These are phyloP conservation scores for Cryptococcus jaspeensis DNA, from an alignment of 1,284 basidiomycete genomes.

Conservation along the genomic window DNA sequence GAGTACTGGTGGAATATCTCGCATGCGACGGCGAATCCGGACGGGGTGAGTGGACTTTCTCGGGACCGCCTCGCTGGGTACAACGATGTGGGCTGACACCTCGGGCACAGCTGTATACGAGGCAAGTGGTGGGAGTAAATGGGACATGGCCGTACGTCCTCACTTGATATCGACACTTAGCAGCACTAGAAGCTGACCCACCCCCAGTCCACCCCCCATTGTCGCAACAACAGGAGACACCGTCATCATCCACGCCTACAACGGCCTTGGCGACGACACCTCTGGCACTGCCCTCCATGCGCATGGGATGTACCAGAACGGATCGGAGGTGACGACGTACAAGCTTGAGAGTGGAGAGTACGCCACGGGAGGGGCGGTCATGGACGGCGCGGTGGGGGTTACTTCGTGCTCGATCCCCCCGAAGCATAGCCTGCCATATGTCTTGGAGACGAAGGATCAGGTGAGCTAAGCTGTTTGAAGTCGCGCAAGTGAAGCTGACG, in stretches of 20 bases:
- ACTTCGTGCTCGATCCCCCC: slow-evolving; percentile 86
- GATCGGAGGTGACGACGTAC: slow-evolving; percentile 64
- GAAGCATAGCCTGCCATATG: slow-evolving; percentile 69
- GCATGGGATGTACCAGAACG: slow-evolving; percentile 91
- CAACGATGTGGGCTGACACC: not conserved
- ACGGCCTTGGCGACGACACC: slow-evolving; percentile 63
- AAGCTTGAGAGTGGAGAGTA: too few species aligned
- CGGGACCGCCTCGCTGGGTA: not conserved
- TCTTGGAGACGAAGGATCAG: slow-evolving; percentile 75
- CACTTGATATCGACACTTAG: not conserved
- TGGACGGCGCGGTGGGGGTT: slow-evolving; percentile 75
- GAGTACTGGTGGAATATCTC: slow-evolving; percentile 54
- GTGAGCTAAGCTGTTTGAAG: slow-evolving; percentile 36
- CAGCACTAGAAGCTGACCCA: not conserved
- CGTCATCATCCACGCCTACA: slow-evolving; percentile 63
- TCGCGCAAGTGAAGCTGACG: not conserved
- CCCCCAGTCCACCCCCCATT: slow-evolving; percentile 69
- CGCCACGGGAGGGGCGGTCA: too few species aligned
- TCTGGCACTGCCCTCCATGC: slow-evolving; percentile 62
- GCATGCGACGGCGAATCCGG: slow-evolving; percentile 50
- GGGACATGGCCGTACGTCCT: slow-evolving; percentile 80
- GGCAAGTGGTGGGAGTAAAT: slow-evolving; percentile 81
- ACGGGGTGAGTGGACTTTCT: slow-evolving; percentile 43
- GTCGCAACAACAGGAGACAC: slow-evolving; percentile 67
- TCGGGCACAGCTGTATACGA: slow-evolving; percentile 48